Evolutionary conservation across 2,329 filamentous ascomycete species (phyloP).

Genomic region (Cadophora gregata): DNA sequence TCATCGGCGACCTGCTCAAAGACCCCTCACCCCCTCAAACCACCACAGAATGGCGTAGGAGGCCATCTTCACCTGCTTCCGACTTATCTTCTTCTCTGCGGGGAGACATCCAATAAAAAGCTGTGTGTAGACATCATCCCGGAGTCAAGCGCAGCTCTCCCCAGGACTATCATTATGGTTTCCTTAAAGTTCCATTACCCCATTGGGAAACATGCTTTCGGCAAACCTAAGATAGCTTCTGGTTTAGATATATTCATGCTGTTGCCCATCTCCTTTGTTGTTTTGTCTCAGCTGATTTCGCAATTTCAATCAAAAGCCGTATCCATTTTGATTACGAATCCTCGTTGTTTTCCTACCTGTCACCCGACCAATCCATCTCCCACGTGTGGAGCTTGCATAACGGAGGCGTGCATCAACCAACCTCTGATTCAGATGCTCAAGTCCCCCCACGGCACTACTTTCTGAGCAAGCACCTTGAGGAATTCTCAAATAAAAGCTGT

Average conservation of each 20-base stretch:
- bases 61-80: constrained; percentile 20
- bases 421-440: constrained; percentile 22
- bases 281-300: constrained; percentile 17
- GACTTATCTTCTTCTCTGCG: constrained; percentile 31
- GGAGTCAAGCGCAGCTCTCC: constrained; percentile 19
- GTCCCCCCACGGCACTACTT: constrained; percentile 28
- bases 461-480: constrained; percentile 17
- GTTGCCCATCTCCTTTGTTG: constrained; percentile 21
- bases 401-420: constrained; percentile 28
- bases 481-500: constrained; percentile 21
- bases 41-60: constrained; percentile 17
- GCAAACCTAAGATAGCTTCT: constrained; percentile 19
- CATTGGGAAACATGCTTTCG: constrained; percentile 34
- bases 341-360: constrained; percentile 26
- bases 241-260: constrained; percentile 27
- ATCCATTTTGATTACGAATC: constrained; percentile 32
- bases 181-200: constrained; percentile 30
- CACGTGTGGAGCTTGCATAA: constrained; percentile 38
- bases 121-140: background rate
- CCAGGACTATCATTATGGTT: constrained; percentile 31
- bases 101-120: constrained; percentile 21
- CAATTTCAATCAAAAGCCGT: constrained; percentile 26
- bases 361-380: constrained; percentile 33
- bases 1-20: constrained; percentile 19
- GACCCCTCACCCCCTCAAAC: constrained; percentile 14